These are phyloP conservation scores for Microcos paniculata DNA, from an alignment of 345 rosid species.

Conservation along the genomic window DNA sequence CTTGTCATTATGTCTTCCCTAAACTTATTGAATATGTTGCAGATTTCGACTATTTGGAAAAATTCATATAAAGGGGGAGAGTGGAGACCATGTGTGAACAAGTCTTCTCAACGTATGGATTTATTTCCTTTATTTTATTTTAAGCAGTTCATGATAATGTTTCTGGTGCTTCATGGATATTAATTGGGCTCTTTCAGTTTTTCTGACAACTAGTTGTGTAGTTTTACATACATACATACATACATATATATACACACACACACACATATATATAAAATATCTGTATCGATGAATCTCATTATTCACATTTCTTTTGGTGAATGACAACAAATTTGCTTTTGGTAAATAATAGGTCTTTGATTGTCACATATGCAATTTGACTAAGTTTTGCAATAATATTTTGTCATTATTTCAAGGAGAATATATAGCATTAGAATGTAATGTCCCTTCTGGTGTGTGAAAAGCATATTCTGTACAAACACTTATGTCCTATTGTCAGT, in stretches of 20 bases:
- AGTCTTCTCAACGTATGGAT: constrained; percentile 66
- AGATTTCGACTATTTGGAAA: constrained; percentile 93
- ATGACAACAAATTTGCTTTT: neutral
- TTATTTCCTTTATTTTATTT: neutral
- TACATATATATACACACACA: too few relatives aligned
- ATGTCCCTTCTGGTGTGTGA: neutral
- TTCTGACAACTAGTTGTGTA: neutral
- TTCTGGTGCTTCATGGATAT: neutral
- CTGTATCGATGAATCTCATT: neutral
- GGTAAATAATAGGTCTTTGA: neutral
- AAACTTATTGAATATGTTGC: constrained; percentile 21
- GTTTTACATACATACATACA: too few relatives aligned
- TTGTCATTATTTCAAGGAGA: neutral
- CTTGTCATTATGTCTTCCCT: constrained; percentile 1
- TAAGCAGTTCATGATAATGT: neutral
- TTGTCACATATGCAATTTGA: neutral
- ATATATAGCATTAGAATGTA: neutral
- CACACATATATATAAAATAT: neutral
- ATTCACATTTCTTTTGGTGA: neutral
- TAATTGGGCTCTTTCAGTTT: neutral
- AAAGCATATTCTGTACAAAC: neutral
- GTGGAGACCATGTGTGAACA: constrained; percentile 78
- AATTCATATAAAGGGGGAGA: constrained; percentile 69
- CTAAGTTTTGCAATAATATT: neutral
- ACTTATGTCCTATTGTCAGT: neutral